phyloP scores from a whole-genome alignment of 116 monocot species.

The Zostera marina region DNA sequence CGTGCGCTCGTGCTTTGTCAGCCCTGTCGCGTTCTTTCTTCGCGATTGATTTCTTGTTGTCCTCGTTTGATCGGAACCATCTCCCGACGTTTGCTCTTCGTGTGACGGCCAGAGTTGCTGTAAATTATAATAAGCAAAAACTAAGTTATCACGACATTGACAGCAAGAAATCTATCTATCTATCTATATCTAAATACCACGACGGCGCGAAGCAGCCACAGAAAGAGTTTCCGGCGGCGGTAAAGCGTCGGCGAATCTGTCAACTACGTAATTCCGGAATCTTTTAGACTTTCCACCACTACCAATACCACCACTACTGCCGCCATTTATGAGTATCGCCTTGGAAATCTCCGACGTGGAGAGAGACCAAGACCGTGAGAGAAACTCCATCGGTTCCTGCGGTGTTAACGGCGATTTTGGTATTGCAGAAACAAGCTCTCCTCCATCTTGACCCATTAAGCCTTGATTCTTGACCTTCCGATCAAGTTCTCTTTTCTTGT shows the following conservation, averaged over 20 bases:
- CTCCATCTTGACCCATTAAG: too few relatives aligned
- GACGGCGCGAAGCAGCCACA: neutral
- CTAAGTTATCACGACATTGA: neutral
- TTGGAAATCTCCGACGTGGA: constrained; percentile 71
- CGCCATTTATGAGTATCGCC: constrained; percentile 34
- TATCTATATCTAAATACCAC: neutral
- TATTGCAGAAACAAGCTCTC: too few relatives aligned
- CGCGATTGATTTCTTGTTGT: neutral
- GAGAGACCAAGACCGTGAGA: constrained; percentile 71
- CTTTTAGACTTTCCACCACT: too few relatives aligned
- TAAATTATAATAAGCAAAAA: neutral
- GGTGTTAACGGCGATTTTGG: constrained; percentile 51
- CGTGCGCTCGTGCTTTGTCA: constrained; percentile 39
- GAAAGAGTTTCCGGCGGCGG: constrained; percentile 1
- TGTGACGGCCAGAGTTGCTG: neutral
- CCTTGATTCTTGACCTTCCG: too few relatives aligned
- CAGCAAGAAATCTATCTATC: neutral
- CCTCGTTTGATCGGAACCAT: too few relatives aligned
- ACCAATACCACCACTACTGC: neutral
- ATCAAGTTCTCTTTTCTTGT: too few relatives aligned
- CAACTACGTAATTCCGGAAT: too few relatives aligned
- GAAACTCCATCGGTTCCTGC: constrained; percentile 74
- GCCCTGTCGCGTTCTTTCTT: constrained; percentile 42
- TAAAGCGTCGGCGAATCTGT: constrained; percentile 17
- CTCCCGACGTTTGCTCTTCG: neutral